Evolutionary conservation across 306 rosid genomes (phyloP), one percentile per base, ranked within the genome.

Genomic region (Glycine soja): DNA sequence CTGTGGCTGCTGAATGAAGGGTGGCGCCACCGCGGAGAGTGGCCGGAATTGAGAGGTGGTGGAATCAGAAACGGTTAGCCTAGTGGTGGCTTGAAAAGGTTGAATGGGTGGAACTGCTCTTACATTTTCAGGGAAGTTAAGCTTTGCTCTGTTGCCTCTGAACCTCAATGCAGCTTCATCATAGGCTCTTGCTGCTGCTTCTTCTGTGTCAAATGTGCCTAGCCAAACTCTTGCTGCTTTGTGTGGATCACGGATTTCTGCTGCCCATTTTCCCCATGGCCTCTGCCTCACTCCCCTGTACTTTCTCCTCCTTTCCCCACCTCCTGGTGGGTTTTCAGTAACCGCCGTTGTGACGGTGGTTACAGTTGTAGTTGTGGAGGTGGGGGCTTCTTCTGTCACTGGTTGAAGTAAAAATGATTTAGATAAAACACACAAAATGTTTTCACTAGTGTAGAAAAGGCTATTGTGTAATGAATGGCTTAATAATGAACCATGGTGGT

Each of bases 261-360:
- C 99, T 48, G 99, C 99, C 99, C 99, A 95, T 72, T 95, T 95
- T 0, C 99, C 99, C 99, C 99, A 95, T 4, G 99, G 99, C 61
- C 99, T 85, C 83, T 93, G 98, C 38, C 99, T 87, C 63, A 95
- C 99, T 81, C 99, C 99, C 76, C 99, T 86, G 83, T 91, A 95
- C 74, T 90, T 86, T 75, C 97, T 88, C 42, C 91, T 88, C 56
- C 71, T 88, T 53, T 91, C 70, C 12, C 70, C 97, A 2, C 30
- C 30, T 24, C 30, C 30, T 24, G 86, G 14, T 0, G 34, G n/a
- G 0, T 47, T 8, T 4, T 69, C 32, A 4, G 74, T 43, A 4
- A 57, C 15, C 0, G 51, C 40, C 5, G 80, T 10, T 1, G 30
- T 1, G 0, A 24, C 30, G 30, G 81, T 10, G 3, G 61, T 14